Evolutionary conservation across 257 asterid species (phyloP).

Genomic region (Sherardia arvensis): DNA sequence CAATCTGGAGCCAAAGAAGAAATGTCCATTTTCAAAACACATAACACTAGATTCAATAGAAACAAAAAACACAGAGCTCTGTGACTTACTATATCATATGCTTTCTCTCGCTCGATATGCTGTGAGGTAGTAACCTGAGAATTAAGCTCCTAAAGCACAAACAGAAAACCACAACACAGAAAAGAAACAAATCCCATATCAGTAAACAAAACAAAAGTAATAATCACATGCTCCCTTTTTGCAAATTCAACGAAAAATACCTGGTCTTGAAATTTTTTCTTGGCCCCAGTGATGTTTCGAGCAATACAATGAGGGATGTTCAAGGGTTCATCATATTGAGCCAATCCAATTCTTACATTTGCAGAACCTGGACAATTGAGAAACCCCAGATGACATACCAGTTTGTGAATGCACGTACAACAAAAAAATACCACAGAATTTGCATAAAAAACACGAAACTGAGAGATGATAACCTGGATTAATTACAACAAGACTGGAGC

Average conservation of each 20-base stretch:
- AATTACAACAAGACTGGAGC: constrained; percentile 87
- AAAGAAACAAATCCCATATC: not conserved
- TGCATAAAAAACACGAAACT: not conserved
- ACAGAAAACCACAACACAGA: not conserved
- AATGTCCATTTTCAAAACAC: not conserved
- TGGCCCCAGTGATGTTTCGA: constrained; percentile 45
- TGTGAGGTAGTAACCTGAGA: constrained; percentile 89
- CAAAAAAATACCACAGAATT: not conserved
- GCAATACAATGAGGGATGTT: constrained; percentile 86
- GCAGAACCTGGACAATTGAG: constrained; percentile 41
- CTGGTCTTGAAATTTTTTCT: constrained; percentile 75
- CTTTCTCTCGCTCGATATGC: constrained; percentile 93
- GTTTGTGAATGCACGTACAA: not conserved
- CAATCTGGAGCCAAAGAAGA: constrained; percentile 43
- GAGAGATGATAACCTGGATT: constrained; percentile 69
- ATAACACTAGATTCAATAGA: not conserved
- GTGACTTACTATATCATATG: constrained; percentile 82
- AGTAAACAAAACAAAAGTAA: not conserved
- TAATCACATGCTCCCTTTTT: not conserved
- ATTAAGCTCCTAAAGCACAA: constrained; percentile 53
- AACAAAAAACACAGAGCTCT: not conserved
- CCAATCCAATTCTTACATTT: constrained; percentile 74
- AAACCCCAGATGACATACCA: not conserved
- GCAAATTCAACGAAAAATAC: constrained; percentile 18
- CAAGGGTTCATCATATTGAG: constrained; percentile 69